phyloP scores from a whole-genome alignment of 1,139 yeast species.

The Nakaseomyces bracarensis region DNA sequence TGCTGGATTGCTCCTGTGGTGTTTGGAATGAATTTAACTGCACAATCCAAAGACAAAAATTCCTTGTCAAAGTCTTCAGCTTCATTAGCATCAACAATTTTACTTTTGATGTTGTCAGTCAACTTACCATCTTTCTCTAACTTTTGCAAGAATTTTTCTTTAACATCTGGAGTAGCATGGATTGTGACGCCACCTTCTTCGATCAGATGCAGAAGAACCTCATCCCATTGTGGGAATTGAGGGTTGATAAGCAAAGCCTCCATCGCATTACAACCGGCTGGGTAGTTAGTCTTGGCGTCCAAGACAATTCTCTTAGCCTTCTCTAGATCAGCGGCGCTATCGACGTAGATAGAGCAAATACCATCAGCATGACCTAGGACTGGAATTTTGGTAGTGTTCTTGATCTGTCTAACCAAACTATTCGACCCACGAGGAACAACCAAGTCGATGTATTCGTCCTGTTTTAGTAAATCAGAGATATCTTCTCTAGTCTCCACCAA shows the following conservation, averaged over 20 bases:
- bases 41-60: constrained; percentile 72
- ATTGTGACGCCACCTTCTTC: constrained; percentile 61
- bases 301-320: constrained; percentile 70
- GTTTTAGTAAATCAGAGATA: constrained; percentile 72
- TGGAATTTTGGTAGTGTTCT: constrained; percentile 83
- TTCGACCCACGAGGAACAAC: constrained; percentile 97
- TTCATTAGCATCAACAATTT: constrained; percentile 41
- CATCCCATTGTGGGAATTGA: constrained; percentile 39
- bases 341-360: constrained; percentile 80
- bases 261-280: constrained; percentile 97
- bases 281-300: constrained; percentile 91
- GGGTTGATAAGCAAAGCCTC: constrained; percentile 73
- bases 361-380: constrained; percentile 99
- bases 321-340: constrained; percentile 60
- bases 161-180: constrained; percentile 54
- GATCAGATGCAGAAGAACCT: constrained; percentile 42
- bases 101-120: constrained; percentile 23
- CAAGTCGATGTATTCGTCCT: constrained; percentile 84
- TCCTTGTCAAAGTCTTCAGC: constrained; percentile 70
- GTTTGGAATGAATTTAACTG: constrained; percentile 54
- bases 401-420: constrained; percentile 77
- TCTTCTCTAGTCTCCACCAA: constrained; percentile 83
- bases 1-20: constrained; percentile 69
- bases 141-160: constrained; percentile 22
- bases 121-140: constrained; percentile 22